Evolutionary conservation across 495 filamentous ascomycete genomes (phyloP).

Genomic region (Hyaloscypha variabilis): DNA sequence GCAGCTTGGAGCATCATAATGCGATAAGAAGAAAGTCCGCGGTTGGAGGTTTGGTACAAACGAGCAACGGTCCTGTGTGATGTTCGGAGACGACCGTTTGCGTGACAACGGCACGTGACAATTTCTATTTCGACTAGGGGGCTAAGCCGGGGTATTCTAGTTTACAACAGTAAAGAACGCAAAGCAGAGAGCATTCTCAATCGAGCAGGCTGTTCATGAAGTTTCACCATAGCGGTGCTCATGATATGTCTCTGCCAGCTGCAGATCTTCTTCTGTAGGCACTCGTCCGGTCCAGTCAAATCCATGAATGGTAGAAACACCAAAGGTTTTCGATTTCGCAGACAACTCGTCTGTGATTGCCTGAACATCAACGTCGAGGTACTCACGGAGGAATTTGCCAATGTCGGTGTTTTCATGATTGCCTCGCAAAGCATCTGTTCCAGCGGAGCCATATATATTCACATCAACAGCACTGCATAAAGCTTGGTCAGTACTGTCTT

Average conservation of each 20-base stretch:
- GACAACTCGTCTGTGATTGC: conserved; percentile 73
- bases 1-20: not conserved
- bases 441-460: conserved; percentile 79
- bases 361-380: conserved; percentile 78
- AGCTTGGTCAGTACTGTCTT: not conserved
- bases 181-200: not conserved
- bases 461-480: conserved; percentile 64
- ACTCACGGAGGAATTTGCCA: conserved; percentile 76
- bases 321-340: conserved; percentile 44
- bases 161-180: not conserved
- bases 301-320: not conserved
- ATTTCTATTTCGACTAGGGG: not conserved
- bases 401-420: conserved; percentile 97
- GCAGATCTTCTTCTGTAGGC: conserved; percentile 28
- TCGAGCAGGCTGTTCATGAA: not conserved
- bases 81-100: not conserved
- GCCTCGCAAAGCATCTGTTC: conserved; percentile 61
- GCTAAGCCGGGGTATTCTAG: not conserved
- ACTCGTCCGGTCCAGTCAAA: conserved; percentile 24
- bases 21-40: not conserved
- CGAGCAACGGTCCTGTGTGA: not conserved
- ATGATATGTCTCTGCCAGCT: conserved; percentile 2
- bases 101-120: not conserved
- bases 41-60: not conserved
- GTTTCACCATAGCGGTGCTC: conserved; percentile 1